A percentile compares a stretch with the other conserved stretches of the same genome.
Evolutionary conservation across 768 basidiomycete species (phyloP).

Genomic region (Mycena galericulata): DNA sequence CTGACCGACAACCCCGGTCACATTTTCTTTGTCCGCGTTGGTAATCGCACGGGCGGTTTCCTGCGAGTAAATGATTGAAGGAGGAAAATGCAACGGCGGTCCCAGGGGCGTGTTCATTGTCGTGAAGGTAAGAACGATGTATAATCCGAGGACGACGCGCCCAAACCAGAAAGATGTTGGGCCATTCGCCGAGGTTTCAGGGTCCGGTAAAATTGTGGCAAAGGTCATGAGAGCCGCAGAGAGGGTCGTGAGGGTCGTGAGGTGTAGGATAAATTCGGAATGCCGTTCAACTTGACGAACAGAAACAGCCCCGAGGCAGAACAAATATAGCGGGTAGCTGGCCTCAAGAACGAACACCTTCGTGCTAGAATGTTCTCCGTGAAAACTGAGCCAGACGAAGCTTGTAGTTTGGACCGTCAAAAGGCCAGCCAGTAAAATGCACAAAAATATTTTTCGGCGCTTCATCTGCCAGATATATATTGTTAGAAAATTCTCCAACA

Average conservation of each 20-base stretch:
- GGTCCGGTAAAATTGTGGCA: constrained; percentile 67
- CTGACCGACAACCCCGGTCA: constrained; percentile 70
- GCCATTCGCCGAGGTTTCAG: constrained; percentile 29
- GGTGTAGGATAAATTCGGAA: constrained; percentile 66
- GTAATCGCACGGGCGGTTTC: constrained; percentile 70
- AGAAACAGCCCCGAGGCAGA: constrained; percentile 62
- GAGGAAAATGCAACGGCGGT: constrained; percentile 78
- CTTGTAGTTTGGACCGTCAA: constrained; percentile 63
- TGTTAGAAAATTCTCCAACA: too few species aligned
- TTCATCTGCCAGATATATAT: too few species aligned
- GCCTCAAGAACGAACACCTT: constrained; percentile 57
- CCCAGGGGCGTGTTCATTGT: constrained; percentile 72
- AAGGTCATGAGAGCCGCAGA: constrained; percentile 57
- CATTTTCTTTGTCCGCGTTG: constrained; percentile 75
- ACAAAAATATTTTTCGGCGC: constrained; percentile 64
- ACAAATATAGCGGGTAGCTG: constrained; percentile 69
- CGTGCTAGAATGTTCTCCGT: constrained; percentile 46
- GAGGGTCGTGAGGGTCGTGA: constrained; percentile 65
- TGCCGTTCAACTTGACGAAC: constrained; percentile 60
- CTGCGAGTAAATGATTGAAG: constrained; percentile 77
- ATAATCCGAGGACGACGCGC: constrained; percentile 63
- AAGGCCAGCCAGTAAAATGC: constrained; percentile 57
- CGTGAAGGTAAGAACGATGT: constrained; percentile 53
- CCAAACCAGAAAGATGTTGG: constrained; percentile 54
- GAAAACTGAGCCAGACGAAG: constrained; percentile 64